Conservation (phyloP, 2,329 filamentous ascomycete genomes). For the Aspergillus quadricinctus region DNA sequence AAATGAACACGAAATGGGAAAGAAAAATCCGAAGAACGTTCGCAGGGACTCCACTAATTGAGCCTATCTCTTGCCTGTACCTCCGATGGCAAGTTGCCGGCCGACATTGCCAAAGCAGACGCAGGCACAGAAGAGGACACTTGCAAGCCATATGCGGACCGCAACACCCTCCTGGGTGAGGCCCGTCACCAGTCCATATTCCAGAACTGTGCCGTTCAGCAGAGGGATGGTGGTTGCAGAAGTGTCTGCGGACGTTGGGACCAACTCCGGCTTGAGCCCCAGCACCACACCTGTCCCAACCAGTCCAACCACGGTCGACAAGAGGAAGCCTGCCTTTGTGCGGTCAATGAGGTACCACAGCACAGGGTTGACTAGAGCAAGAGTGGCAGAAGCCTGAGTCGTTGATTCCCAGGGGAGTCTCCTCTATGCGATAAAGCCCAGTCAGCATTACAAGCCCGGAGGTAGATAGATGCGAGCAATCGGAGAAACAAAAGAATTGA, state of each 20-base stretch:
- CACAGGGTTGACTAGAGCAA: constrained; percentile 86
- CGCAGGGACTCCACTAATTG: background rate
- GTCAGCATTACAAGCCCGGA: background rate
- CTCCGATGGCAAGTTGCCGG: constrained; percentile 62
- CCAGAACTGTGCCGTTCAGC: constrained; percentile 27
- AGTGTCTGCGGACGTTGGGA: constrained; percentile 60
- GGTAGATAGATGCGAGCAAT: background rate
- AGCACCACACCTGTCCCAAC: constrained; percentile 70
- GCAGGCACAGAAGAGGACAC: constrained; percentile 89
- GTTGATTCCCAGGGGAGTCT: constrained; percentile 91
- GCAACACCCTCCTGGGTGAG: constrained; percentile 51
- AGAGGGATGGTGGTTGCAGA: constrained; percentile 24
- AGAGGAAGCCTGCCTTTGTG: constrained; percentile 74
- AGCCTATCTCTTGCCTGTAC: constrained; percentile 15
- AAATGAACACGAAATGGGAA: constrained; percentile 1
- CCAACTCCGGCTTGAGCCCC: constrained; percentile 69
- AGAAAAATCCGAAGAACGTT: background rate
- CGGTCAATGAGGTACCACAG: constrained; percentile 96
- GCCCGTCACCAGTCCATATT: constrained; percentile 28
- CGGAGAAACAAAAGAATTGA: background rate
- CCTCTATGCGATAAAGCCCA: constrained; percentile 51
- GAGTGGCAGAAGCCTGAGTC: constrained; percentile 83
- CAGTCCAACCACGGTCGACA: constrained; percentile 70
- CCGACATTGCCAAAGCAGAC: constrained; percentile 97
- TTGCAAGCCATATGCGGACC: constrained; percentile 81